Conservation (phyloP, 306 rosid species). For the Fragaria ananassa region DNA sequence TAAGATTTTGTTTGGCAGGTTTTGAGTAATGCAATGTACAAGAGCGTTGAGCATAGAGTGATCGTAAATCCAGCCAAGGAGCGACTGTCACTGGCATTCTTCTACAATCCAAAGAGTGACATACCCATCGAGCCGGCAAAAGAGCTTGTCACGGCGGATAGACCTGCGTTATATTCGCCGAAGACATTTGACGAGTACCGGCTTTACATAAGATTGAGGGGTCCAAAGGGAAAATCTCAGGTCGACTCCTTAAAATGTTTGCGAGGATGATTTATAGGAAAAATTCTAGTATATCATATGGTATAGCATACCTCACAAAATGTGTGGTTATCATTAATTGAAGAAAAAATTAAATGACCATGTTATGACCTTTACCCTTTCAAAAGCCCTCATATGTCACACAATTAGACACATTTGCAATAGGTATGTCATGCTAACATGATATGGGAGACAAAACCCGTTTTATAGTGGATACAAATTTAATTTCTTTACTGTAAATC, state of each 20-base stretch:
- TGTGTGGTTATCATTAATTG: too few relatives aligned
- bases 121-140: constrained; percentile 66
- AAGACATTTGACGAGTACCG: constrained; percentile 89
- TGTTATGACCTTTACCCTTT: too few relatives aligned
- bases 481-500: constrained; percentile 8
- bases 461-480: too few relatives aligned
- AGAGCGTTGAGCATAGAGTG: constrained; percentile 92
- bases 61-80: constrained; percentile 71
- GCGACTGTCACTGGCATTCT: constrained; percentile 80
- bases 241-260: constrained; percentile 66
- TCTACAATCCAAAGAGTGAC: constrained; percentile 86
- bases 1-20: constrained; percentile 31
- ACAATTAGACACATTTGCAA: too few relatives aligned
- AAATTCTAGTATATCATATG: too few relatives aligned
- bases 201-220: constrained; percentile 71
- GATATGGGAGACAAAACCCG: too few relatives aligned
- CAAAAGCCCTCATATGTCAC: too few relatives aligned
- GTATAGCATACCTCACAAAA: too few relatives aligned
- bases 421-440: too few relatives aligned
- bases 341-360: too few relatives aligned
- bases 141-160: constrained; percentile 48
- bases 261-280: background rate
- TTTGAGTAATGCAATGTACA: constrained; percentile 74
- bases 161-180: constrained; percentile 53
- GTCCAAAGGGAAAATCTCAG: constrained; percentile 81